Evolutionary conservation across 495 filamentous ascomycete genomes (phyloP).

Genomic region (Penicillium fimorum): DNA sequence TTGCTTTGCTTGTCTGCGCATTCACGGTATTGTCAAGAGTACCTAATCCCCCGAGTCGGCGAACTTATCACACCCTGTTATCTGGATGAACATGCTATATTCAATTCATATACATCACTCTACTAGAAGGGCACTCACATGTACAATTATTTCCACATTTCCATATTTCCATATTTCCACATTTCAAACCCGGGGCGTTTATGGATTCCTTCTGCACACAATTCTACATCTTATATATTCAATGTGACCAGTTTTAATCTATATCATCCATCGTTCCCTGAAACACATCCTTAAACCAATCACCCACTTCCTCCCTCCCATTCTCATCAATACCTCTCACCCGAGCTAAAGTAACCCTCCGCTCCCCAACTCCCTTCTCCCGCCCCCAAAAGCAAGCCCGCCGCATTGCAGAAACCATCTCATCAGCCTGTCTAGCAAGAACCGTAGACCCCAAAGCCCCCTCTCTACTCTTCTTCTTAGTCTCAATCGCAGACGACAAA

Average conservation of each 20-base stretch:
- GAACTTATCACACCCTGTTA: not conserved
- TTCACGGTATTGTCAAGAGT: not conserved
- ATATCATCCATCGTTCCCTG: constrained; percentile 13
- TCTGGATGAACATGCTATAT: not conserved
- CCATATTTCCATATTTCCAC: not conserved
- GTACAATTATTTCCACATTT: not conserved
- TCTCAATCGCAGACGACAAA: not conserved
- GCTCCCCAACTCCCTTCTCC: constrained; percentile 36
- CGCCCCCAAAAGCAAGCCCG: constrained; percentile 43
- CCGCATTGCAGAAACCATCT: constrained; percentile 43
- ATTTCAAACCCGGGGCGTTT: not conserved
- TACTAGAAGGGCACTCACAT: not conserved
- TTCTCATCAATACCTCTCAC: not conserved
- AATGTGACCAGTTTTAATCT: not conserved
- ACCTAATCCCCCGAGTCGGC: not conserved
- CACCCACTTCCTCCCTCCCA: constrained; percentile 15
- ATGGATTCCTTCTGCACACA: not conserved
- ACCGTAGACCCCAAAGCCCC: constrained; percentile 15
- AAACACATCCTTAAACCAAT: constrained; percentile 26
- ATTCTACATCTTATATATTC: not conserved
- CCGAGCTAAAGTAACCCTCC: constrained; percentile 27
- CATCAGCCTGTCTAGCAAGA: constrained; percentile 33
- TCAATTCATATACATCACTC: not conserved
- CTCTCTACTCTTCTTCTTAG: not conserved
- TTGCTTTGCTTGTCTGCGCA: not conserved